Base-by-base conservation (phyloP, 257 asterid genomes). In the Catharanthus roseus region DNA sequence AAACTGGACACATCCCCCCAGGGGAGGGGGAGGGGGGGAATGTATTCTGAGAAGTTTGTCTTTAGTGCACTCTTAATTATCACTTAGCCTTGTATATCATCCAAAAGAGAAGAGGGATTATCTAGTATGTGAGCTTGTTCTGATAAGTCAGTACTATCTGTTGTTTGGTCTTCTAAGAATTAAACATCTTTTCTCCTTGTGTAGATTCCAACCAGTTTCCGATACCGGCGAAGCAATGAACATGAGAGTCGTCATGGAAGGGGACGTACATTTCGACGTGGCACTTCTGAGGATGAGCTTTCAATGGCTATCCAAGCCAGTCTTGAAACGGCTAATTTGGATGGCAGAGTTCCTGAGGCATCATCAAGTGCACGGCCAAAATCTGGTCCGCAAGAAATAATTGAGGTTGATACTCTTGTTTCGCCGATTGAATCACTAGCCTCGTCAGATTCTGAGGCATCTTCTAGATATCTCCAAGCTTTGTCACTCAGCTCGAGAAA, bases 181-280 rank as follows among this genome's bases (percentile, higher is more conserved):
- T 77, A 45, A 15, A 21, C 70, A n/a, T 42, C 21, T 60, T 74
- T 54, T 71, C 50, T 65, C 45, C 64, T 70, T 63, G 61, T 69
- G 71, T 72, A 91, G 99, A 84, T 91, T 76, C 99, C 99, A 15
- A 87, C 96, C 39, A 95, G 99, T 79, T 95, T 95, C 54, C 89
- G 95, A 41, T 95, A 89, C 74, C 86, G 89, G 42, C 87, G 93
- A 63, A 81, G 73, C 69, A 87, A 74, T 75, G 97, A 88, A 78
- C 93, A 86, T 72, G 93, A 85, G 33, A 79, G 77, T 74, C 95
- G 85, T 38, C 95, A 92, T 69, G 96, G 92, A 75, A 88, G 97
- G 74, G 97, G 81, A 8, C 89, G 81, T 39, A 58, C 81, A 67
- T 91, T 95, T 69, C 89, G 78, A 61, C 95, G 93, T 58, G 97